phyloP scores from a whole-genome alignment of 73 alveolate species.

The Diophrys appendiculata region DNA sequence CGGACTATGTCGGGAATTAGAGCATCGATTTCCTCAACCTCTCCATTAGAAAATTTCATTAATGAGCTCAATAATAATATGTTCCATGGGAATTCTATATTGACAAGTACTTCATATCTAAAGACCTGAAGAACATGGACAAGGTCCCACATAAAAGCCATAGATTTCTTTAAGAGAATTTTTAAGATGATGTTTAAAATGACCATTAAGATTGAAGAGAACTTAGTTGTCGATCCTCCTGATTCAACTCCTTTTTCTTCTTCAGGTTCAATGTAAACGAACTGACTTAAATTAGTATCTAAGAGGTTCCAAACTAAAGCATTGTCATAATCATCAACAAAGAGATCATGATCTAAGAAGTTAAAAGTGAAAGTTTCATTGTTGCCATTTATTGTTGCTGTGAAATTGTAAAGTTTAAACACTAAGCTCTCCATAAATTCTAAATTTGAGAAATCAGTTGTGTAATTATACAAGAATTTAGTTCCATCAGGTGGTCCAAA shows the following conservation, averaged over 20 bases:
- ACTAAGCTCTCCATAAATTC: no score
- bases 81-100: background rate
- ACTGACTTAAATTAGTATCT: no score
- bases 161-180: background rate
- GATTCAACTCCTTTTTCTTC: background rate
- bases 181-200: no score
- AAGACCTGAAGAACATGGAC: background rate
- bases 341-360: no score
- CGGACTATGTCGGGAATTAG: background rate
- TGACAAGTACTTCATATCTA: background rate
- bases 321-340: no score
- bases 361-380: no score
- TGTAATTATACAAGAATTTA: no score
- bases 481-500: no score
- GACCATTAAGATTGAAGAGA: background rate
- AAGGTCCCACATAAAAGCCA: background rate
- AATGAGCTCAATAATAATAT: background rate
- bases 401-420: no score
- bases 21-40: background rate
- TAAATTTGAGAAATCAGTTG: no score
- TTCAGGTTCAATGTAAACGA: background rate
- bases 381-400: no score
- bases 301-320: no score
- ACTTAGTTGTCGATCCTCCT: background rate
- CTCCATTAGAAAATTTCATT: background rate